Conservation (phyloP, 2,329 filamentous ascomycete species). For the Venturiaceae sp. region DNA sequence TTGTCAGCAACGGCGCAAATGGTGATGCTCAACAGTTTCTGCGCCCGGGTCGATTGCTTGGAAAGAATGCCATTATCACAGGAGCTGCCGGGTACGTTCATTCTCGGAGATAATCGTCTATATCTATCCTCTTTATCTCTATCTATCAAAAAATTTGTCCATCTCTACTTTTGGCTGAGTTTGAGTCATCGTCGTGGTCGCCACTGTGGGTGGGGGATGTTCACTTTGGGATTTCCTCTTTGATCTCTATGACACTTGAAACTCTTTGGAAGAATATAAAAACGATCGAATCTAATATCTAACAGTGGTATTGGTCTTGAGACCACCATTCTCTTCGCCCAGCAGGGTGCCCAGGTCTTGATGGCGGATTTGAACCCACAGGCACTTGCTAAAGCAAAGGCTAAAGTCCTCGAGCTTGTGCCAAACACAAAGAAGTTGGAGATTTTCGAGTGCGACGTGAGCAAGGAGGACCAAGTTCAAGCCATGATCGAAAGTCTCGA, state of each 20-base stretch:
- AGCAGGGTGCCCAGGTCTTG: constrained; percentile 77
- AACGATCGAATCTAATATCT: not conserved
- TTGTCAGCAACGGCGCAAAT: not conserved
- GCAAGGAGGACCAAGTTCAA: constrained; percentile 71
- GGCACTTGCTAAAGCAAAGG: constrained; percentile 65
- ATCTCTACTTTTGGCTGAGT: not conserved
- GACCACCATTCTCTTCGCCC: constrained; percentile 79
- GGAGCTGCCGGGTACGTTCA: constrained; percentile 69
- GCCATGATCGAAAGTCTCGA: constrained; percentile 67
- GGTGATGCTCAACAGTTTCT: not conserved
- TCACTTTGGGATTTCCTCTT: not conserved
- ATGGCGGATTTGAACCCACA: constrained; percentile 77
- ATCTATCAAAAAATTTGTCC: not conserved
- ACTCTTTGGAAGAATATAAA: not conserved
- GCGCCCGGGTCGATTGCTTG: constrained; percentile 41
- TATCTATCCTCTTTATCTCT: not conserved
- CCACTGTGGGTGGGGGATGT: not conserved
- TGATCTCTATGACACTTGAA: not conserved
- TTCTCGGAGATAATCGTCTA: not conserved
- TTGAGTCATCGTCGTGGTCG: not conserved
- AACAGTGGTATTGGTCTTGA: constrained; percentile 83
- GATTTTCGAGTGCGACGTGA: constrained; percentile 64
- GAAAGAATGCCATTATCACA: constrained; percentile 68
- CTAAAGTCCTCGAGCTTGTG: constrained; percentile 65
- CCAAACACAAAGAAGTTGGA: constrained; percentile 53